Conservation (phyloP, 2,329 filamentous ascomycete species). For the Fusarium sp. region DNA sequence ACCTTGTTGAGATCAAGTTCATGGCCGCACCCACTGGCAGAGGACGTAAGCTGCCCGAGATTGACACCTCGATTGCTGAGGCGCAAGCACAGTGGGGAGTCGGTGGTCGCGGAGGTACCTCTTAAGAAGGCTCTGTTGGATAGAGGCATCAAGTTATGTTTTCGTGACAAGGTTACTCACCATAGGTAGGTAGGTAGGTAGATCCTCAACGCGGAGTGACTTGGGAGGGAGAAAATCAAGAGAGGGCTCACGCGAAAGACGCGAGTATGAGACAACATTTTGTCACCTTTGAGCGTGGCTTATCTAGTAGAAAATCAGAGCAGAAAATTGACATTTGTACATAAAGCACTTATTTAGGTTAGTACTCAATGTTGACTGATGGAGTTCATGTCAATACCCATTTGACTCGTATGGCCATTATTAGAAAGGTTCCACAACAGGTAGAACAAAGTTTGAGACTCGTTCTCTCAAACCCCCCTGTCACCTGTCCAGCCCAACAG, state of each 20-base stretch:
- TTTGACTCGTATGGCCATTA: not conserved
- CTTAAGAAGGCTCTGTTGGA: not conserved
- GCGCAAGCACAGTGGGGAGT: not conserved
- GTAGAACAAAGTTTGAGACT: constrained; percentile 12
- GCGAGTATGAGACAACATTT: not conserved
- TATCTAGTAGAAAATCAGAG: not conserved
- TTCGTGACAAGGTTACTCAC: not conserved
- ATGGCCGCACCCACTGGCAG: not conserved
- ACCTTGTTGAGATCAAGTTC: not conserved
- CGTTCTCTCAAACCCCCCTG: not conserved
- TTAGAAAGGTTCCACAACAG: constrained; percentile 6
- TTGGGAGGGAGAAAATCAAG: not conserved
- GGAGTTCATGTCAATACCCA: not conserved
- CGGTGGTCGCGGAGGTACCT: not conserved
- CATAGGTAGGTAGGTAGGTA: not conserved
- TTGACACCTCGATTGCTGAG: not conserved
- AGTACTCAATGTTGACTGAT: not conserved
- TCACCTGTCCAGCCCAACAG: not conserved
- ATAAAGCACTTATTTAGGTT: not conserved
- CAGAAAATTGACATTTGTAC: not conserved
- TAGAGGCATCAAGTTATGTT: not conserved
- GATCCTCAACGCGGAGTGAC: not conserved
- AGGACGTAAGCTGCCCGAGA: not conserved
- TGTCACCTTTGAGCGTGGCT: not conserved
- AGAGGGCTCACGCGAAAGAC: not conserved